Percentiles rank a stretch among this genome's conserved stretches.
These are phyloP conservation scores for Pichia californica DNA, from an alignment of 805 yeast genomes.

Conservation along the genomic window DNA sequence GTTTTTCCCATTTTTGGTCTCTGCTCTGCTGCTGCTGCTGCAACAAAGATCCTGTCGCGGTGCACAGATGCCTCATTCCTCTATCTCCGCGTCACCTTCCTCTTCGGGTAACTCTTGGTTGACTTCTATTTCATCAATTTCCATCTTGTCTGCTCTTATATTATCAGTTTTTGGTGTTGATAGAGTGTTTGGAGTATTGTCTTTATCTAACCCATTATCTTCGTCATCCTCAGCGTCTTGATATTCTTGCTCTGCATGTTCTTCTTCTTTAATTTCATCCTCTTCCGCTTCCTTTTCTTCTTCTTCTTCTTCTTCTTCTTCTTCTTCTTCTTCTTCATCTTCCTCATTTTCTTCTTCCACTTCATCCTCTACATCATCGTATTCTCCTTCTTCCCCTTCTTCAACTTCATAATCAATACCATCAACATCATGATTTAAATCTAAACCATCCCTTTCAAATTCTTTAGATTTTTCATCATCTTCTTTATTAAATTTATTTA, in stretches of 20 bases:
- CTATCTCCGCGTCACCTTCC: slow-evolving; percentile 3
- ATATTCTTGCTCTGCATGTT: neutral
- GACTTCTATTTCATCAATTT: no score
- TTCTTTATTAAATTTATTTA: slow-evolving; percentile 14
- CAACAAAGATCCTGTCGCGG: no score
- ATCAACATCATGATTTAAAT: neutral
- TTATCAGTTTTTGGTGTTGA: no score
- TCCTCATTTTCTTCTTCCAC: neutral
- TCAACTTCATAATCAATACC: slow-evolving; percentile 6
- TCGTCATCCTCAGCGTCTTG: neutral
- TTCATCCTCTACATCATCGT: slow-evolving; percentile 8
- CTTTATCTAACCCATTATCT: no score
- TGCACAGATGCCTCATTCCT: slow-evolving; percentile 1
- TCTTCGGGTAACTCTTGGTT: slow-evolving; percentile 4
- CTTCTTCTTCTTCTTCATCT: slow-evolving; percentile 5
- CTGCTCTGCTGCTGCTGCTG: no score
- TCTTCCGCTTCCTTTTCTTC: slow-evolving; percentile 10
- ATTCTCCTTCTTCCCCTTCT: slow-evolving; percentile 4
- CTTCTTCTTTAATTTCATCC: slow-evolving; percentile 4
- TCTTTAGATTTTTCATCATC: slow-evolving; percentile 9
- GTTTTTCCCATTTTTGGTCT: neutral
- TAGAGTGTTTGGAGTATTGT: no score
- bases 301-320: slow-evolving; percentile 8
- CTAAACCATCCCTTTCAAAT: slow-evolving; percentile 8
- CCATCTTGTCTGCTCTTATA: no score